Evolutionary conservation across 805 yeast species (phyloP).

Genomic region (Kluyveromyces starmeri): DNA sequence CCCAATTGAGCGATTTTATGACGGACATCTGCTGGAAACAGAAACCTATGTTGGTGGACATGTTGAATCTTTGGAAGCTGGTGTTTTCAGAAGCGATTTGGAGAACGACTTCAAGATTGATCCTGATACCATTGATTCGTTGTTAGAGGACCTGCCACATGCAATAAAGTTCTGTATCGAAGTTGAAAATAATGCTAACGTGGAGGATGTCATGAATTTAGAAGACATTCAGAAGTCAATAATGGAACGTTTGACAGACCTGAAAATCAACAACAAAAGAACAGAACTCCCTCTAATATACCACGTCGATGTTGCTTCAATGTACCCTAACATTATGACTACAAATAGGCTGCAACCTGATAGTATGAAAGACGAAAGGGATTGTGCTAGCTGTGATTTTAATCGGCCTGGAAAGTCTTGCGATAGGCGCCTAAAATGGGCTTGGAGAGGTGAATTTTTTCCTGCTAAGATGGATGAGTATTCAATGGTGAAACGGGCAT

Average conservation of each 20-base stretch:
- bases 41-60: slow-evolving; percentile 99
- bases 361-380: slow-evolving; percentile 89
- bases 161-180: slow-evolving; percentile 77
- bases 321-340: slow-evolving; percentile 99
- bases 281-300: slow-evolving; percentile 79
- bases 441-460: slow-evolving; percentile 95
- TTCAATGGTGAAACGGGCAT: slow-evolving; percentile 75
- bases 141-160: slow-evolving; percentile 59
- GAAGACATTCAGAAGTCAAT: slow-evolving; percentile 64
- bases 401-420: slow-evolving; percentile 91
- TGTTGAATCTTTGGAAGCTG: slow-evolving; percentile 95
- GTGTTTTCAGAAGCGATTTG: slow-evolving; percentile 89
- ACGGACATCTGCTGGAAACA: slow-evolving; percentile 87
- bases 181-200: slow-evolving; percentile 63
- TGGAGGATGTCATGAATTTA: slow-evolving; percentile 74
- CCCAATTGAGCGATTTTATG: slow-evolving; percentile 88
- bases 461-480: slow-evolving; percentile 92
- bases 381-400: slow-evolving; percentile 96
- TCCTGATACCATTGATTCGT: slow-evolving; percentile 72
- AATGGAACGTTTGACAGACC: slow-evolving; percentile 41
- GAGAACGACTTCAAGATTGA: slow-evolving; percentile 68
- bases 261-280: slow-evolving; percentile 56
- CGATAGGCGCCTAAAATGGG: slow-evolving; percentile 88
- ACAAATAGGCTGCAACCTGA: slow-evolving; percentile 96
- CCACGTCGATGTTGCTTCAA: slow-evolving; percentile 98